phyloP scores from a whole-genome alignment of 441 rosid species.

The Eruca vesicaria region DNA sequence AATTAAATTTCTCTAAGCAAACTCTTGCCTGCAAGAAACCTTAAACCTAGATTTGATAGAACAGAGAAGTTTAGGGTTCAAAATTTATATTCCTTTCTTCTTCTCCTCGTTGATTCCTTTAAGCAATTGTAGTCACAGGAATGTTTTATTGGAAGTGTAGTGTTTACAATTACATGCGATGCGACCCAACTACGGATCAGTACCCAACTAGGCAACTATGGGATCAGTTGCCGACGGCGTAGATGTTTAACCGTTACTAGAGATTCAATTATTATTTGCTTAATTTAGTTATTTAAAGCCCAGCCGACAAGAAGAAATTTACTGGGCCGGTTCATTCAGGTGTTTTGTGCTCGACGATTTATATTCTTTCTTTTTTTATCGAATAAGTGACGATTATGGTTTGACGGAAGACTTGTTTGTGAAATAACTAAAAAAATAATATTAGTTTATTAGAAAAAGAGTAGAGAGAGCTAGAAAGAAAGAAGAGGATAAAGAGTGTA shows the following conservation, averaged over 20 bases:
- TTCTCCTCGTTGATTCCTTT: background rate
- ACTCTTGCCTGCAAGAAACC: background rate
- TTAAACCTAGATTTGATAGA: background rate
- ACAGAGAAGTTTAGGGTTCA: background rate
- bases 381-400: background rate
- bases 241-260: background rate
- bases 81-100: background rate
- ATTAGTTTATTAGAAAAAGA: too few relatives aligned
- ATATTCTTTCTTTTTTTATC: background rate
- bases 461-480: too few relatives aligned
- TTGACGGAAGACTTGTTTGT: too few relatives aligned
- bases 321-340: background rate
- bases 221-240: background rate
- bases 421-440: too few relatives aligned
- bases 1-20: background rate
- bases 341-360: background rate
- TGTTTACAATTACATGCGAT: background rate
- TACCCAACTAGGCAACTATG: too few relatives aligned
- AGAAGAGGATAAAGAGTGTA: too few relatives aligned
- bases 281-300: slow-evolving; percentile 19
- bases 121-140: background rate
- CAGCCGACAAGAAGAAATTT: background rate
- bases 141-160: background rate
- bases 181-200: slow-evolving; percentile 12
- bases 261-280: background rate